phyloP scores from a whole-genome alignment of 2,329 filamentous ascomycete genomes.

The Colletotrichum siamense region DNA sequence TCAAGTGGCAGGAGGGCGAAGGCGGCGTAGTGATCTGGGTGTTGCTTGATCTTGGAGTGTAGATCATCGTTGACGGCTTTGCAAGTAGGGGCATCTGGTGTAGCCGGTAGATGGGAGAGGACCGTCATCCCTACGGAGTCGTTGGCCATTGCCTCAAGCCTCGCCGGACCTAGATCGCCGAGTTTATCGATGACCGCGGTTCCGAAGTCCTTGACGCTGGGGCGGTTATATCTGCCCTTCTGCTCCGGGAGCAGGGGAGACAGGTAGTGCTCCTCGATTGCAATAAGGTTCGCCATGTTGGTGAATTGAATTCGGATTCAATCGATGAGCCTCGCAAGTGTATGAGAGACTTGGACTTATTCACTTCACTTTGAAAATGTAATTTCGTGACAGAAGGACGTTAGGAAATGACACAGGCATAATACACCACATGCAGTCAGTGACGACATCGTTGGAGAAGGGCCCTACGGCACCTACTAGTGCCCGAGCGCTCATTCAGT shows the following conservation, averaged over 20 bases:
- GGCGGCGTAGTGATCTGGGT: conserved; percentile 37
- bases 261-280: conserved; percentile 9
- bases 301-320: fast-evolving
- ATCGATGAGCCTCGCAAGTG: fast-evolving
- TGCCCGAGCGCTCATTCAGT: not conserved
- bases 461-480: not conserved
- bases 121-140: not conserved
- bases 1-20: not conserved
- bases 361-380: fast-evolving
- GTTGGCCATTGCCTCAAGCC: not conserved
- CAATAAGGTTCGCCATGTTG: not conserved
- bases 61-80: conserved; percentile 9
- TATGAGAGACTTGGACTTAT: not conserved
- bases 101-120: not conserved
- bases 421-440: not conserved
- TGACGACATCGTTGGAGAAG: not conserved
- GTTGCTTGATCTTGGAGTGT: not conserved
- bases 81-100: not conserved
- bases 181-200: not conserved
- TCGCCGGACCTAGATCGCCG: not conserved
- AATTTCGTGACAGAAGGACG: not conserved
- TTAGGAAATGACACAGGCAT: not conserved
- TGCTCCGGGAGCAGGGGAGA: not conserved
- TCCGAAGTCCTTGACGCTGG: not conserved
- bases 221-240: not conserved